Evolutionary conservation across 768 basidiomycete species (phyloP).

Genomic region (Termitomyces sp.): DNA sequence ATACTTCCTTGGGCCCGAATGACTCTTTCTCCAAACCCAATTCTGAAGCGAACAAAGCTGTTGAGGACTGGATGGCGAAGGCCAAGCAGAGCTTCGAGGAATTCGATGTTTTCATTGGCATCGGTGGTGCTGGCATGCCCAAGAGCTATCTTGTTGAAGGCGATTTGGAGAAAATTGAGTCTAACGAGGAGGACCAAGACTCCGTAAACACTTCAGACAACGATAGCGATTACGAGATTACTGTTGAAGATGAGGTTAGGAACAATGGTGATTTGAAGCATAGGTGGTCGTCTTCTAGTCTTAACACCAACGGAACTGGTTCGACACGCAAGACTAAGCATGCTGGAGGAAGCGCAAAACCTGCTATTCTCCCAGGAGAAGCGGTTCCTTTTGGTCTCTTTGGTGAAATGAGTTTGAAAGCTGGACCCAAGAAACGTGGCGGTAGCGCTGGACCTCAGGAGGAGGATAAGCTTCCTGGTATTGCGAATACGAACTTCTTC

Average conservation of each 20-base stretch:
- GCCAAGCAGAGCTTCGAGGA: slow-evolving; percentile 67
- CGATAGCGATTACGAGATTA: slow-evolving; percentile 35
- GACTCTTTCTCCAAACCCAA: slow-evolving; percentile 20
- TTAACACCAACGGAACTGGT: slow-evolving; percentile 29
- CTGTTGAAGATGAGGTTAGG: slow-evolving; percentile 34
- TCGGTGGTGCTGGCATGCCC: slow-evolving; percentile 53
- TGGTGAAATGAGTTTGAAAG: slow-evolving; percentile 56
- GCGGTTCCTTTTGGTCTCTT: slow-evolving; percentile 76
- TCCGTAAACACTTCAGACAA: slow-evolving; percentile 30
- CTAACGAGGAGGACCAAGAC: slow-evolving; percentile 36
- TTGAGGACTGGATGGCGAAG: slow-evolving; percentile 75
- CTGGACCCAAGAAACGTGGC: slow-evolving; percentile 28
- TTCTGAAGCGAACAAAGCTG: slow-evolving; percentile 47
- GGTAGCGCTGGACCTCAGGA: slow-evolving; percentile 32
- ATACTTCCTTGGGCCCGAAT: slow-evolving; percentile 26
- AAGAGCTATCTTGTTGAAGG: slow-evolving; percentile 47
- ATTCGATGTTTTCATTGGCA: slow-evolving; percentile 64
- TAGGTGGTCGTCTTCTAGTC: slow-evolving; percentile 36
- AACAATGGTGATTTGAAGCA: slow-evolving; percentile 23
- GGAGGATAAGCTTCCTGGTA: slow-evolving; percentile 52
- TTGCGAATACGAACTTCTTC: slow-evolving; percentile 70
- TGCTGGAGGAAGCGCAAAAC: slow-evolving; percentile 36
- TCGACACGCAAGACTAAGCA: slow-evolving; percentile 36
- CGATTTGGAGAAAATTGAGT: slow-evolving; percentile 38
- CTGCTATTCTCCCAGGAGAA: slow-evolving; percentile 55